Base-by-base conservation (phyloP, 345 rosid species). In the Populus simonii region DNA sequence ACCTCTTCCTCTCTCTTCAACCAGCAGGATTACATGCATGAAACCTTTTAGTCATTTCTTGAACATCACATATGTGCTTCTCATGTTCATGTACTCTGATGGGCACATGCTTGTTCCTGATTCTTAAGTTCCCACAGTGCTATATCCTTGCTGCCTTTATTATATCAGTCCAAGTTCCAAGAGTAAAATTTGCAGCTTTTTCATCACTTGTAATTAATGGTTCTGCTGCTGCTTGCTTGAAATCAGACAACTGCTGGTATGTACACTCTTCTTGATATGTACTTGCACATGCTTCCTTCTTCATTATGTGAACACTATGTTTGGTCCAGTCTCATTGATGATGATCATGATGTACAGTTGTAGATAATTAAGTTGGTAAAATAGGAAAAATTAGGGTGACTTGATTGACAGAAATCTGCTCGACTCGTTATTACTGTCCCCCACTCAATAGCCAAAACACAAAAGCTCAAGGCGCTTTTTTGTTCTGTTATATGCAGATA, bases 341-440 rank as follows among this genome's bases (percentile, higher is more conserved):
- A 38, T 39, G 76, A 23, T 16, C 23, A 47, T 35, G 70, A 38
- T 67, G 10, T 16, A 59, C 25, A 41, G 36, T 74, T 29, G 35
- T 74, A 27, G 41, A 23, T 79, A 49, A 72, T 78, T 76, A 47
- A 78, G 81, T 80, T 74, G 67, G 70, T 71, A 29, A 29, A 27
- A 51, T 33, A 12, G 27, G 49, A 59, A 12, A 68, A 76, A 74
- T 43, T 29, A 66, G 47, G 78, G 66, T 77, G 83, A 80, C 76
- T 81, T 79, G 86, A 80, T 78, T 83, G 84, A 81, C 65, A 76
- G 81, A 75, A 72, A 72, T 77, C 23, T 72, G 65, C 81, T 81
- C 80, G 74, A 63, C 81, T 75, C 68, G 67, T 80, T 78, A 63
- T 80, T 73, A 38, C 75, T 78, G 80, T 87, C 83, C 76, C 80